Evolutionary conservation across 2,329 filamentous ascomycete genomes (phyloP).

Genomic region (Penicillium freii): DNA sequence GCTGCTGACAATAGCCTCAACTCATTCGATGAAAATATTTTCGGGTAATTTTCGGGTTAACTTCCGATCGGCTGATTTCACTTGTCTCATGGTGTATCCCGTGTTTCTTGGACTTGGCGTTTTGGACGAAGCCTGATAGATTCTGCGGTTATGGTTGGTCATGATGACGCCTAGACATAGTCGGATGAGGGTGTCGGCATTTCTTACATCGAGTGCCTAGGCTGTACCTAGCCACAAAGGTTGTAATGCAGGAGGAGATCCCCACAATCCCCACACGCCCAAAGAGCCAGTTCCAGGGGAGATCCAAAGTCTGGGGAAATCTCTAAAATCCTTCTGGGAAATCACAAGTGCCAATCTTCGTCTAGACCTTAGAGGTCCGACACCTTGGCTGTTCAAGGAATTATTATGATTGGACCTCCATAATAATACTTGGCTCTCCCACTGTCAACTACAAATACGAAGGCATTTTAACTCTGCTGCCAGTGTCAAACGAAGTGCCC

Average conservation of each 20-base stretch:
- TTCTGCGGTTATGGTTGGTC: background rate
- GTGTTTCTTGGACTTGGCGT: background rate
- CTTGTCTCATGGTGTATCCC: background rate
- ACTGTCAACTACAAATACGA: background rate
- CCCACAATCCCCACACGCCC: constrained; percentile 1
- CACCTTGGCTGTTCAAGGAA: background rate
- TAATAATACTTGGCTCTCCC: background rate
- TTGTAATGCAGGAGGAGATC: background rate
- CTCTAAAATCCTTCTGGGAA: constrained; percentile 1
- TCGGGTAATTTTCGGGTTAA: background rate
- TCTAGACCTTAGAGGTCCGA: background rate
- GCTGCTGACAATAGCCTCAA: background rate
- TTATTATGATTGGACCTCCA: background rate
- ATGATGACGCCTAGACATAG: too few relatives aligned
- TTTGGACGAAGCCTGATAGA: background rate
- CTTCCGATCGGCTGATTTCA: background rate
- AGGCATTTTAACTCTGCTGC: background rate
- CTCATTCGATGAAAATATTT: background rate
- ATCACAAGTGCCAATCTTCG: background rate
- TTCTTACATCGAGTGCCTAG: background rate
- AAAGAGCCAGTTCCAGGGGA: background rate
- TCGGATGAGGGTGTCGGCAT: constrained; percentile 2
- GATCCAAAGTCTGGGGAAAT: constrained; percentile 14
- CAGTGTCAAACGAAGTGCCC: background rate
- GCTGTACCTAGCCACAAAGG: background rate